Evolutionary conservation across 208 protist species (phyloP), one percentile per base, ranked within the genome.

Genomic region (Lotmaria passim): DNA sequence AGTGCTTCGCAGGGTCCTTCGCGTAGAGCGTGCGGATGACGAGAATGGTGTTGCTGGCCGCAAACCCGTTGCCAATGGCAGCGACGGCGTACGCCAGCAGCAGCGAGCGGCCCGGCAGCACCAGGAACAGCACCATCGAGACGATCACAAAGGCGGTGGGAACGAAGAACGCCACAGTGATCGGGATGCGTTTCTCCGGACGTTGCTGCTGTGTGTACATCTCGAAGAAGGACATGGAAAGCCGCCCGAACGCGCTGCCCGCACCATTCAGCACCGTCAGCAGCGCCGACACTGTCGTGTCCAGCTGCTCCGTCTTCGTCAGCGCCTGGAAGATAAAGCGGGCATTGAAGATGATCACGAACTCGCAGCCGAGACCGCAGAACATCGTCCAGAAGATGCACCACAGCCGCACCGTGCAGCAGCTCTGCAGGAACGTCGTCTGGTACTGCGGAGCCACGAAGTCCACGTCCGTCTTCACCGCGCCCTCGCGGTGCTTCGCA

Each of bases 391-490:
- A 86, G 31, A 81, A 64, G 28, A 87, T 70, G 59, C 48, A 64
- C 84, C 87, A 93, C n/a, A 93, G 63, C 10, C 55, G 41, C 31
- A 81, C 33, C 12, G 83, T 87, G 58, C 73, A 66, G 24, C 75
- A 44, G 70, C 71, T 87, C 58, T 80, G 59, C 43, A 76, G 34
- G 63, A 93, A 93, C 7, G 73, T 78, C 7, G 75, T 83, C 62
- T 90, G 87, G 70, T 84, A 93, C 73, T 79, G 73, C 26, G 87
- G 87, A 0, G 83, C 83, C 41, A 89, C 79, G 79, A 84, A 92
- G 66, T 92, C 86, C 8, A 89, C 51, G 39, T 92, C 83, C 46
- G 78, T 85, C 65, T 68, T 34, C 26, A 80, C 69, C 11, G 36
- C 36, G 36, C 47, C 47, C 23, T 30, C 47, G 21, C 8, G 47